Conservation (phyloP, 306 rosid genomes). For the Prunus campanulata region DNA sequence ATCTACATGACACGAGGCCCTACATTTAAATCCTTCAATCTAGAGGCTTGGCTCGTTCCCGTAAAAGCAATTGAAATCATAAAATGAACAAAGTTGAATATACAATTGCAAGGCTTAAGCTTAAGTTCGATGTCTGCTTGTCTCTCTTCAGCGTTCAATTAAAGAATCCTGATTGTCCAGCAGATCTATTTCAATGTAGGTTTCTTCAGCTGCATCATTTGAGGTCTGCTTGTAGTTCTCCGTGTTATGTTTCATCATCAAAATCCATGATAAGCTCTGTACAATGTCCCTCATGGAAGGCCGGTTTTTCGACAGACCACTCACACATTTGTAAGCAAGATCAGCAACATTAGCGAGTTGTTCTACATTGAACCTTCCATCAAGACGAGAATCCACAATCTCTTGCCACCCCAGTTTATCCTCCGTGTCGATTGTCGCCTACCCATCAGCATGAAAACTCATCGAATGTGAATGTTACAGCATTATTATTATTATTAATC, state of each 20-base stretch:
- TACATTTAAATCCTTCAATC: too few relatives aligned
- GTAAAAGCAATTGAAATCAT: too few relatives aligned
- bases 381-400: slow-evolving; percentile 4
- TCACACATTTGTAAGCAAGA: slow-evolving; percentile 9
- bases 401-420: slow-evolving; percentile 9
- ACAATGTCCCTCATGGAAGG: slow-evolving; percentile 14
- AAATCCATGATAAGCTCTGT: not conserved
- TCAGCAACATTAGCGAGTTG: slow-evolving; percentile 10
- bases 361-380: not conserved
- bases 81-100: not conserved
- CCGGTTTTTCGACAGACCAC: not conserved
- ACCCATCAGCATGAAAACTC: not conserved
- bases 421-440: slow-evolving; percentile 9
- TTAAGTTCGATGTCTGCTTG: not conserved
- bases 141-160: slow-evolving; percentile 11
- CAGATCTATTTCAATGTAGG: slow-evolving; percentile 1
- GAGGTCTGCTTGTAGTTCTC: not conserved
- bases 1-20: too few relatives aligned
- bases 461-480: not conserved
- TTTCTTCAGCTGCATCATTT: slow-evolving; percentile 9
- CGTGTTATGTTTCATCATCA: not conserved
- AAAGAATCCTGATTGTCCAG: not conserved
- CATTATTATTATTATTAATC: not conserved
- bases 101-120: not conserved
- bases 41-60: too few relatives aligned